Conservation (phyloP, 148 eudicot genomes). For the Fagopyrum tataricum region DNA sequence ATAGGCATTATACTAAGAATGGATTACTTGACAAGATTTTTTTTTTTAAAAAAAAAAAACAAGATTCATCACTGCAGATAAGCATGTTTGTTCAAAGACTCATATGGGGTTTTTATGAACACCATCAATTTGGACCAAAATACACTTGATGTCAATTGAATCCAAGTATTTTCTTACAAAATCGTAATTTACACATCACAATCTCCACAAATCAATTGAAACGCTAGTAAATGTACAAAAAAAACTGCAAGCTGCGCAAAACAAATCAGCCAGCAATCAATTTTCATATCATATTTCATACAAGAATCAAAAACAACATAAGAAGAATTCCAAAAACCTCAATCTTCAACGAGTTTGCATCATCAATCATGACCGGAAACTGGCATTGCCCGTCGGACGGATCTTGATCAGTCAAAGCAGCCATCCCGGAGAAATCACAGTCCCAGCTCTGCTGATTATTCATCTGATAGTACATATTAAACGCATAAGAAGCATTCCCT, state of each 20-base stretch:
- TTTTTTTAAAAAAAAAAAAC: too few relatives aligned
- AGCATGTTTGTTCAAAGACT: too few relatives aligned
- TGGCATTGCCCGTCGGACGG: constrained; percentile 58
- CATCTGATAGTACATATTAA: constrained; percentile 88
- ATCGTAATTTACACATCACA: constrained; percentile 13
- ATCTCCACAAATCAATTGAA: constrained; percentile 3
- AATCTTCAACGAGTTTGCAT: constrained; percentile 32
- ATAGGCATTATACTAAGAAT: too few relatives aligned
- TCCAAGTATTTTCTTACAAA: constrained; percentile 4
- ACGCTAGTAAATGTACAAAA: constrained; percentile 5
- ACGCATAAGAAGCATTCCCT: constrained; percentile 90
- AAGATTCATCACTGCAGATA: too few relatives aligned
- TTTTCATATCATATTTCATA: constrained; percentile 7
- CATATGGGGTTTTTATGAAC: too few relatives aligned
- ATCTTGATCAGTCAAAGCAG: constrained; percentile 50
- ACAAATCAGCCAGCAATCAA: background rate
- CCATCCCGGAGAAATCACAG: constrained; percentile 82
- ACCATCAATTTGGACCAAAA: background rate
- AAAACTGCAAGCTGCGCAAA: constrained; percentile 7
- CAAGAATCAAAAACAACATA: constrained; percentile 48
- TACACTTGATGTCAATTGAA: background rate
- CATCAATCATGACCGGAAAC: constrained; percentile 80
- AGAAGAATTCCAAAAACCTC: constrained; percentile 31
- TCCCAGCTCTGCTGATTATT: constrained; percentile 63
- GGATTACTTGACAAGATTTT: too few relatives aligned